These are phyloP conservation scores for Phytophthora idaei DNA, from an alignment of 352 stramenopile species.

Conservation along the genomic window DNA sequence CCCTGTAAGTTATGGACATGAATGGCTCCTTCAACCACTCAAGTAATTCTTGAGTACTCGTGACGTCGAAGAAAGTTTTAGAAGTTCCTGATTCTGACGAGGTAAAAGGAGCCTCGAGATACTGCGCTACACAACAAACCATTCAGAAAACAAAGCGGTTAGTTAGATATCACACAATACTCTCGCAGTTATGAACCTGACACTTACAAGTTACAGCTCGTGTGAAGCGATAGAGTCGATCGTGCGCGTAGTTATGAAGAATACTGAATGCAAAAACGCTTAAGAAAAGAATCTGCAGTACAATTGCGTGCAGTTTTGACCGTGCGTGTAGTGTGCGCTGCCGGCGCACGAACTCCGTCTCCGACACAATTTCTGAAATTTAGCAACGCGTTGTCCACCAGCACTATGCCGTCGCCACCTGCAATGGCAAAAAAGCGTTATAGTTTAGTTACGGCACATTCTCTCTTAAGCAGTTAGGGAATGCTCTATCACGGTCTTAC, in stretches of 20 bases:
- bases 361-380: constrained; percentile 39
- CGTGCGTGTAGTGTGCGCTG: constrained; percentile 43
- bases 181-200: neutral
- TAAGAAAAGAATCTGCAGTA: constrained; percentile 54
- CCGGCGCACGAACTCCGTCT: constrained; percentile 27
- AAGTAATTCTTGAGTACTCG: constrained; percentile 11
- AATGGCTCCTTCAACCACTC: constrained; percentile 28
- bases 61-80: constrained; percentile 19
- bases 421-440: neutral
- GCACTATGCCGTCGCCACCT: constrained; percentile 44
- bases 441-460: too few species aligned
- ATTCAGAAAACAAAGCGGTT: neutral
- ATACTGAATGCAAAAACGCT: constrained; percentile 44
- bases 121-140: constrained; percentile 17
- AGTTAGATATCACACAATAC: neutral
- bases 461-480: too few species aligned
- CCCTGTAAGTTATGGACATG: constrained; percentile 11
- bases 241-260: constrained; percentile 32
- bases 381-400: constrained; percentile 40
- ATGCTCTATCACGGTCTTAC: constrained; percentile 6
- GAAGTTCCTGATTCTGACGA: constrained; percentile 9
- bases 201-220: constrained; percentile 39
- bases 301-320: constrained; percentile 53
- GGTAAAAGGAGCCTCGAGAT: constrained; percentile 21
- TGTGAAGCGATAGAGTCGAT: constrained; percentile 47